Evolutionary conservation across 2,329 filamentous ascomycete genomes (phyloP), one percentile per base, ranked within the genome.

Genomic region (Trichoderma polysporum): DNA sequence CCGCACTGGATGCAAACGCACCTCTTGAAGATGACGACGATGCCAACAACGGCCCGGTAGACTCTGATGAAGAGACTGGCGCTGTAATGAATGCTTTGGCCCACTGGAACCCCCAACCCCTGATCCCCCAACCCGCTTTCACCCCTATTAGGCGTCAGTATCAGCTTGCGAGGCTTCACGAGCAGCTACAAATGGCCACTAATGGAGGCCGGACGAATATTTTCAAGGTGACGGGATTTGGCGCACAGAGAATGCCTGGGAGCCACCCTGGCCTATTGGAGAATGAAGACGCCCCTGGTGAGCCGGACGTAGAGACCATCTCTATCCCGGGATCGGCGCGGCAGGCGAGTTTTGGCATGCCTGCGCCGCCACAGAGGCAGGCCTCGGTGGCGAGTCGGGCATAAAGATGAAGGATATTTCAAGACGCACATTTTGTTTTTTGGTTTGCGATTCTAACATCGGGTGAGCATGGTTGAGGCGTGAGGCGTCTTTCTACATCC

Each of bases 11-110:
- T 76, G 94, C 95, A 66, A 97, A 96, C 76, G 94, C 94, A 1
- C 94, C 93, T 2, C 80, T 95, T 19, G 92, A 94, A 72, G 93
- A 97, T 69, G 92, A 94, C 68, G 87, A 94, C 73, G 92, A 96
- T 54, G 87, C 87, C 66, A 92, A 92, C 69, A 89, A 88, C 6
- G 91, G 89, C 2, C 91, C 92, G 1, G 88, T 99, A 41, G 95
- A 99, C 77, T 95, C 92, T 2, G 95, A 99, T 75, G 95, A 98
- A 81, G 95, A 99, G 79, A 93, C 92, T 59, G 90, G 93, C 57
- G 86, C 90, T 0, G 92, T 98, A 60, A 97, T 98, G 93, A 84
- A 86, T 35, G 91, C 92, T 8, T 85, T 94, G 63, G 84, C 88
- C 27, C 87, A 88, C 63, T 93, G 92, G 80, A 89, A 88, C 50